Percentiles rank a stretch among this genome's conserved stretches.
These are phyloP conservation scores for Iberis amara DNA, from an alignment of 441 rosid genomes.

Conservation along the genomic window DNA sequence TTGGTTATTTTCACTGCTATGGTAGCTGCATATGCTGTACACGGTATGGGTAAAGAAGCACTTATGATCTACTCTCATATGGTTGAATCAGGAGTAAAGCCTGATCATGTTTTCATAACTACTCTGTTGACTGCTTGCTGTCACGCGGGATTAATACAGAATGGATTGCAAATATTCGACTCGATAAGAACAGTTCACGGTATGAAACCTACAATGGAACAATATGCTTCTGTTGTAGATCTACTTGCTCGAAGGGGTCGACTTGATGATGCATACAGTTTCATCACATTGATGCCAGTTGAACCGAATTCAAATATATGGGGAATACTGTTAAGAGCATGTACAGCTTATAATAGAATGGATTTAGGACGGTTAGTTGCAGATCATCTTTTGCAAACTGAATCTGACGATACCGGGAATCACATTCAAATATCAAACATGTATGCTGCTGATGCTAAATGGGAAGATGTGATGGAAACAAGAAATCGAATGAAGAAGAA, in stretches of 20 bases:
- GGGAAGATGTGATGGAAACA: constrained; percentile 68
- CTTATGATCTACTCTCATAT: constrained; percentile 50
- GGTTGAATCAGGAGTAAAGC: constrained; percentile 53
- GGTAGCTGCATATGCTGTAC: constrained; percentile 73
- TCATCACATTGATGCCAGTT: constrained; percentile 48
- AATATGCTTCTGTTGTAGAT: constrained; percentile 69
- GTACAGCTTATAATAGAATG: constrained; percentile 55
- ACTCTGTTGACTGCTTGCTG: constrained; percentile 74
- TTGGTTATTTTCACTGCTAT: constrained; percentile 67
- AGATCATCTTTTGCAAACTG: constrained; percentile 52
- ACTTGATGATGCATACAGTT: constrained; percentile 58
- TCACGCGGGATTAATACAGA: constrained; percentile 67
- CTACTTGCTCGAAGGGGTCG: constrained; percentile 79
- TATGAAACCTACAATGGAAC: constrained; percentile 70
- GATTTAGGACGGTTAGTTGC: constrained; percentile 58
- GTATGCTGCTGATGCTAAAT: constrained; percentile 68
- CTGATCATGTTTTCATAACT: constrained; percentile 67
- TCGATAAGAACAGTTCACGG: constrained; percentile 46
- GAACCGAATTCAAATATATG: constrained; percentile 64
- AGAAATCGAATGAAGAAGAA: constrained; percentile 63
- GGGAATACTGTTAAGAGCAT: constrained; percentile 75
- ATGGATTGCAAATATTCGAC: constrained; percentile 57
- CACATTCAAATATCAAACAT: constrained; percentile 69
- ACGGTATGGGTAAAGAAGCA: constrained; percentile 80
- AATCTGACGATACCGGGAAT: constrained; percentile 52